Conservation (phyloP, 2,329 filamentous ascomycete species). For the Ophiognomonia clavigignenti-juglandacearum region DNA sequence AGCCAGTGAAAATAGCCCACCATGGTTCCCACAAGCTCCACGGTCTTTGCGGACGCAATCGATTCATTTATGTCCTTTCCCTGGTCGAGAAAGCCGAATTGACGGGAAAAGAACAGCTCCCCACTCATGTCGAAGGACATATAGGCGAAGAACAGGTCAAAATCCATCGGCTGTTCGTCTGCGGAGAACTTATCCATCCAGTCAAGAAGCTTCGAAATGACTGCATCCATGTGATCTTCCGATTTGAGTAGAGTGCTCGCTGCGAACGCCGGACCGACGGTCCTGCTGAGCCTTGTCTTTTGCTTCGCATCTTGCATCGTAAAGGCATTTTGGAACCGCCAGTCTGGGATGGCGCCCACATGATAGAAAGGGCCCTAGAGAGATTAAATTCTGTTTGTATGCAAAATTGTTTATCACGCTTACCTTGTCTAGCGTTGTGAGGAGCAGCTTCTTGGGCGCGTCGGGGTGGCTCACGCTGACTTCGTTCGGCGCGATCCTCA, state of each 20-base stretch:
- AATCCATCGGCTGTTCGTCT: slow-evolving; percentile 15
- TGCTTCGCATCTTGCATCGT: slow-evolving; percentile 22
- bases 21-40: not conserved
- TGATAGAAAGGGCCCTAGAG: not conserved
- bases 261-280: slow-evolving; percentile 26
- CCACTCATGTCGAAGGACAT: slow-evolving; percentile 28
- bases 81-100: slow-evolving; percentile 21
- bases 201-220: slow-evolving; percentile 15
- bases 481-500: slow-evolving; percentile 4
- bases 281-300: slow-evolving; percentile 22
- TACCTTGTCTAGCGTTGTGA: slow-evolving; percentile 1
- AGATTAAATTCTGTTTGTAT: slow-evolving; percentile 18
- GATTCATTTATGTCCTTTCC: slow-evolving; percentile 22
- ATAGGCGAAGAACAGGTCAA: slow-evolving; percentile 21
- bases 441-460: not conserved
- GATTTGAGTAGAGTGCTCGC: slow-evolving; percentile 21
- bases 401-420: not conserved
- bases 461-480: slow-evolving; percentile 9
- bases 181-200: slow-evolving; percentile 18
- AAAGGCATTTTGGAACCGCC: not conserved
- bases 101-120: slow-evolving; percentile 26
- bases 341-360: not conserved
- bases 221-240: slow-evolving; percentile 16
- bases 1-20: slow-evolving; percentile 19
- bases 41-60: not conserved